Conservation (phyloP, 2,329 filamentous ascomycete species). For the Alternaria gansuensis region DNA sequence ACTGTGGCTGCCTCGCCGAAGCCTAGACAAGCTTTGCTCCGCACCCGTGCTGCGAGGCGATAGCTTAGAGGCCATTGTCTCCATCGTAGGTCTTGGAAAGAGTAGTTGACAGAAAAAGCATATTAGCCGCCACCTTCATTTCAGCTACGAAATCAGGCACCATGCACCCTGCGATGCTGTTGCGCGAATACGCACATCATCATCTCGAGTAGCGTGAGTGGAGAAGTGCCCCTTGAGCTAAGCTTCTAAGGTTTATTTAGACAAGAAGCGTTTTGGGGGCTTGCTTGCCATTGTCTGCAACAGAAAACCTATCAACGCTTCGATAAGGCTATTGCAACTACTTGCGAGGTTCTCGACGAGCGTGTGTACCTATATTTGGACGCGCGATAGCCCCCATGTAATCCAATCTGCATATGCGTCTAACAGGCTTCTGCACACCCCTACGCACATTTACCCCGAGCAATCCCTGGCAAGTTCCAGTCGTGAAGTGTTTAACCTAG, state of each 20-base stretch:
- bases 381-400: slow-evolving; percentile 12
- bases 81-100: not conserved
- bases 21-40: not conserved
- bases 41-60: not conserved
- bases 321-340: not conserved
- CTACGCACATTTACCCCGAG: not conserved
- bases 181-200: not conserved
- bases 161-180: not conserved
- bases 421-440: slow-evolving; percentile 6
- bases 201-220: not conserved
- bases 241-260: slow-evolving; percentile 2
- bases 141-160: not conserved
- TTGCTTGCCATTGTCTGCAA: not conserved
- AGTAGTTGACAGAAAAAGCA: slow-evolving; percentile 2
- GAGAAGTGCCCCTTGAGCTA: not conserved
- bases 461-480: not conserved
- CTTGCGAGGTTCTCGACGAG: not conserved
- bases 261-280: slow-evolving; percentile 3
- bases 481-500: slow-evolving; percentile 3
- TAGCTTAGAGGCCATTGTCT: not conserved
- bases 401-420: not conserved
- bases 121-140: not conserved
- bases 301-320: not conserved
- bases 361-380: not conserved
- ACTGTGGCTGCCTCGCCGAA: slow-evolving; percentile 12